Evolutionary conservation across 805 yeast genomes (phyloP), one percentile per base, ranked within the genome.

Genomic region (Saccharomycopsis synnaedendra): DNA sequence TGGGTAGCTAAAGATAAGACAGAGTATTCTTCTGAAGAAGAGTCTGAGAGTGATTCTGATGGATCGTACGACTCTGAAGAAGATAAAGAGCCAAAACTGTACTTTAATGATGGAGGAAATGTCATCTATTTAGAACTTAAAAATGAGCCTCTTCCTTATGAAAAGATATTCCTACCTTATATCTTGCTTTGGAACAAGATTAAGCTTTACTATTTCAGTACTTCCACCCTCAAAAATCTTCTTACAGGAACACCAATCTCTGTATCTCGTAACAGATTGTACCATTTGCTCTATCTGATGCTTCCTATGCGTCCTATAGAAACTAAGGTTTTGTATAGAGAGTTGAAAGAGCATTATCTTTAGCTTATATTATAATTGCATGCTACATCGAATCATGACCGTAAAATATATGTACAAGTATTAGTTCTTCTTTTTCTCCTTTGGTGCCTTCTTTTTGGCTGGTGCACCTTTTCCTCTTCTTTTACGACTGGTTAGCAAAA

Each of bases 401-500:
- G n/a, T 34, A 34, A n/a, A 34, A n/a, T 34, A n/a, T 34, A 34
- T 34, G 36, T 34, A 34, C 36, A 34, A n/a, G 36, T 39, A 27
- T 39, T 9, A 9, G 3, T 39, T 39, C 66, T 72, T 73, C 19
- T 43, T 30, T 58, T 66, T 65, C 49, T 65, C 66, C 48, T 65
- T 65, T 37, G 60, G 58, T 29, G 66, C 68, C 57, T 71, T 75
- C 66, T 74, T 76, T 71, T 85, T 85, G 70, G 80, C 76, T 57
- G 93, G 94, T 8, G 93, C 87, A 64, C 90, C 89, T 65, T 85
- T 85, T 65, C 86, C 89, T 76, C 93, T 83, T 74, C 83, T 80
- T 71, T 80, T 84, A 64, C 85, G 73, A 48, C 66, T 70, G 27
- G 41, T 37, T 39, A 30, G 40, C 40, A 37, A 4, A n/a, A 8